Conservation (phyloP, 352 stramenopile genomes). For the Phytopythium chamaehyphon region DNA sequence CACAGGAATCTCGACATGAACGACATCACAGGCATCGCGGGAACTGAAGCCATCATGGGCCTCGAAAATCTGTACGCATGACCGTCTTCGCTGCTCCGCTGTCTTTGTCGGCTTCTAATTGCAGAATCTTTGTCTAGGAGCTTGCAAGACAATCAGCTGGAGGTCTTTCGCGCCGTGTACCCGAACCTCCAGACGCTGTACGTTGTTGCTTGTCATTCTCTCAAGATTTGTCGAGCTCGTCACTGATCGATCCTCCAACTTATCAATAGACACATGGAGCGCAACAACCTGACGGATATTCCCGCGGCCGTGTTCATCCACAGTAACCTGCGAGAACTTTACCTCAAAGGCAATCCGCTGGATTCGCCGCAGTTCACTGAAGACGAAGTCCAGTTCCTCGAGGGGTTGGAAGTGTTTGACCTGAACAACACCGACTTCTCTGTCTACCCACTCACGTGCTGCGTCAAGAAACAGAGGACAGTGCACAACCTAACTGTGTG, state of each 20-base stretch:
- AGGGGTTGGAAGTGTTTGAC: slow-evolving; percentile 25
- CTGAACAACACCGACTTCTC: slow-evolving; percentile 30
- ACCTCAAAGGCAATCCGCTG: slow-evolving; percentile 42
- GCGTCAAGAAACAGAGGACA: slow-evolving; percentile 14
- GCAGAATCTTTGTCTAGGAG: slow-evolving; percentile 14
- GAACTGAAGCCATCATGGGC: slow-evolving; percentile 23
- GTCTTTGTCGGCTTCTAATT: slow-evolving; percentile 1
- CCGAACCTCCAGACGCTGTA: slow-evolving; percentile 44
- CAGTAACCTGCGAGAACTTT: slow-evolving; percentile 31
- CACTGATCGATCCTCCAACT: neutral
- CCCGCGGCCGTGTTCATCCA: slow-evolving; percentile 45
- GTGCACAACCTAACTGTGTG: slow-evolving; percentile 25
- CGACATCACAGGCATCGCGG: slow-evolving; percentile 25
- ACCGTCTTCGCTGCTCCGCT: neutral
- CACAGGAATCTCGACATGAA: slow-evolving; percentile 28
- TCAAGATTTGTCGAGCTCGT: neutral
- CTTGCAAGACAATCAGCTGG: slow-evolving; percentile 52
- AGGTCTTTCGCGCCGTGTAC: slow-evolving; percentile 48
- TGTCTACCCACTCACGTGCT: slow-evolving; percentile 15
- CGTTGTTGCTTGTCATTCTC: neutral
- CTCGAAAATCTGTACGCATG: slow-evolving; percentile 46
- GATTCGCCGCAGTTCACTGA: slow-evolving; percentile 36
- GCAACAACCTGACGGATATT: slow-evolving; percentile 51
- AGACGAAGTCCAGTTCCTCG: slow-evolving; percentile 21
- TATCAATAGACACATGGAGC: slow-evolving; percentile 30